Evolutionary conservation across 2,329 filamentous ascomycete species (phyloP), one percentile per base, ranked within the genome.

Genomic region (Ramularia endophylla): DNA sequence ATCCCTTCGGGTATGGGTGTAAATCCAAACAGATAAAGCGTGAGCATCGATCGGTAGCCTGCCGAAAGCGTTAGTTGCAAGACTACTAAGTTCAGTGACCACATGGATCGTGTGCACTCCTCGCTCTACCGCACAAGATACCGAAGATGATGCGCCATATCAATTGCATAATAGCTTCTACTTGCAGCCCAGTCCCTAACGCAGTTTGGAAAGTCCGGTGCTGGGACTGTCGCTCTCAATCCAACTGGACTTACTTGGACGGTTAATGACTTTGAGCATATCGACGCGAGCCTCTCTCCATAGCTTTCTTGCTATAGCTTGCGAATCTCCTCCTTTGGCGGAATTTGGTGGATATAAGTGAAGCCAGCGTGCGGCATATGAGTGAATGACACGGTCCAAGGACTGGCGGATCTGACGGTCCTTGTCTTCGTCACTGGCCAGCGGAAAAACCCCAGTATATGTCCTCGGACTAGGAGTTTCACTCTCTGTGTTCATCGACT

Each of bases 261-360:
- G 37, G 13, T 44, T 44, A 5, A 41, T 40, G n/a, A 44, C 42
- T 5, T 31, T 32, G 6, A 44, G 42, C 42, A 44, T 44, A 17
- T 44, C 38, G 25, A 32, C 38, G n/a, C 42, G 38, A 29, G 42
- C 38, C 15, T 44, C 42, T 20, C 42, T 34, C 42, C 42, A 44
- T 4, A 41, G 33, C 8, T 19, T 34, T 1, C 34, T 33, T n/a
- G 39, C 28, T 9, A 41, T 36, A 4, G 28, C 25, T 4, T 40
- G 38, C 15, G 29, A 27, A 13, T 29, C 27, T 2, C 32, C 8
- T 17, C 18, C 32, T 5, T 20, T 34, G 8, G 32, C 32, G n/a
- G 11, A 12, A 17, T 27, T 20, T 8, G 38, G 15, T 8, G 37
- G 27, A 9, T 31, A 27, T 15, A 44, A 13, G 27, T 37, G 42